Base-by-base conservation (phyloP, 805 yeast species). In the Komagataella pastoris region DNA sequence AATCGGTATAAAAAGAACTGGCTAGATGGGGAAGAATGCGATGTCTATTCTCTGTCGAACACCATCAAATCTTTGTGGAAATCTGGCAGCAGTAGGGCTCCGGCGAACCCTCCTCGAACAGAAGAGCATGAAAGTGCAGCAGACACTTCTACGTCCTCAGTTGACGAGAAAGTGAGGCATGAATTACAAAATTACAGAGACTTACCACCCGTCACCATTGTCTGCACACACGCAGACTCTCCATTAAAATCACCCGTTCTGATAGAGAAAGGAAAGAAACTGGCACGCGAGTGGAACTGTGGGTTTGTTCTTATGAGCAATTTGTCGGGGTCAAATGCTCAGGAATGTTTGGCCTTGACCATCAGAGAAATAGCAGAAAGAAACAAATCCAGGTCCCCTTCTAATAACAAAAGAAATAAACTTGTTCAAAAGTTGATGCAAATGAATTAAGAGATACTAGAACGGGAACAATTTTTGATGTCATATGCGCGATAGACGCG, bases 21-120 rank as follows among this genome's bases (percentile, higher is more conserved):
- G 84, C 75, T 79, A 49, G 68, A 69, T 46, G 88, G 88, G 2
- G 71, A 77, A 58, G 93, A 85, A 61, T 75, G 77, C 46, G 93
- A 85, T 59, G 71, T 81, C 0, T 81, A 79, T 57, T 79, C 85
- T 0, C 57, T 85, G 30, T 73, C 81, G 53, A 70, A 75, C 50
- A 77, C 82, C 3, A 59, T 85, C 44, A 80, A 76, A 54, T 78
- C 70, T 54, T 67, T 82, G 54, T 80, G 87, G 83, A 75, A 74
- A 53, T 67, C 71, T 46, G 62, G 60, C 19, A 48, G 54, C n/a
- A 45, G 43, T 8, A 44, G 6, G 50, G 48, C 24, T 2, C 50
- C 23, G 17, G 36, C 21, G 19, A 19, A 14, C 4, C 40, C 49
- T 7, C 47, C 47, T 19, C 50, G 52, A 52, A 24, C 19, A 5